Evolutionary conservation across 2,329 filamentous ascomycete genomes (phyloP).

Genomic region (Aspergillus alliaceus): DNA sequence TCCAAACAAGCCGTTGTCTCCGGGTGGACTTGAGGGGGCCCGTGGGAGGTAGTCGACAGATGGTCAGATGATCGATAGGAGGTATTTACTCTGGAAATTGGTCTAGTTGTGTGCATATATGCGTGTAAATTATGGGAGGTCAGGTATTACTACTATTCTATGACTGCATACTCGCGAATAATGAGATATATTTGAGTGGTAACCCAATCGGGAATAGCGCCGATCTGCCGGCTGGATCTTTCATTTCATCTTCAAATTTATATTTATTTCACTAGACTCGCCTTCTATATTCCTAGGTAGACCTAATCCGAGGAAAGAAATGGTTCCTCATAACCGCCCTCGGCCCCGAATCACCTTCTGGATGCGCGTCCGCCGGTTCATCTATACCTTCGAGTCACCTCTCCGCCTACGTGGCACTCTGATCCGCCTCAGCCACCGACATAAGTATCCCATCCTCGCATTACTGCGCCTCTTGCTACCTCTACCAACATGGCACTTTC

Average conservation of each 20-base stretch:
- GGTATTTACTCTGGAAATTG: no score
- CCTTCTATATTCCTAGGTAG: background rate
- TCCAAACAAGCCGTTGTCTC: background rate
- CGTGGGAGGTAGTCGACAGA: no score
- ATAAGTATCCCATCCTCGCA: slow-evolving; percentile 17
- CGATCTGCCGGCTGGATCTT: background rate
- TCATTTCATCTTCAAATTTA: background rate
- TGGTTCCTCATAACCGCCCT: background rate
- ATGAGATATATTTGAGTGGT: no score
- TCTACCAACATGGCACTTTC: slow-evolving; percentile 20
- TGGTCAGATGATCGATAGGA: no score
- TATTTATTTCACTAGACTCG: no score
- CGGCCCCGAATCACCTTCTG: slow-evolving; percentile 12
- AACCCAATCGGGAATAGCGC: background rate
- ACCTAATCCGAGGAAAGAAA: background rate
- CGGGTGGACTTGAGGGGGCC: no score
- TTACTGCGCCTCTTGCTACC: slow-evolving; percentile 21
- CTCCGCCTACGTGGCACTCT: slow-evolving; percentile 14
- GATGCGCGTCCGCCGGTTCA: slow-evolving; percentile 11
- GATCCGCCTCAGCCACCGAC: slow-evolving; percentile 12
- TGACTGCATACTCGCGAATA: no score
- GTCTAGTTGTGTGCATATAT: no score
- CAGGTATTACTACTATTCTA: no score
- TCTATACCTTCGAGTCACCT: slow-evolving; percentile 9
- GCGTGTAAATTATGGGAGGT: no score